A percentile compares a stretch with the other conserved stretches of the same genome.
Conservation (phyloP, 176 grass and related monocot genomes). For the Pharus latifolius region DNA sequence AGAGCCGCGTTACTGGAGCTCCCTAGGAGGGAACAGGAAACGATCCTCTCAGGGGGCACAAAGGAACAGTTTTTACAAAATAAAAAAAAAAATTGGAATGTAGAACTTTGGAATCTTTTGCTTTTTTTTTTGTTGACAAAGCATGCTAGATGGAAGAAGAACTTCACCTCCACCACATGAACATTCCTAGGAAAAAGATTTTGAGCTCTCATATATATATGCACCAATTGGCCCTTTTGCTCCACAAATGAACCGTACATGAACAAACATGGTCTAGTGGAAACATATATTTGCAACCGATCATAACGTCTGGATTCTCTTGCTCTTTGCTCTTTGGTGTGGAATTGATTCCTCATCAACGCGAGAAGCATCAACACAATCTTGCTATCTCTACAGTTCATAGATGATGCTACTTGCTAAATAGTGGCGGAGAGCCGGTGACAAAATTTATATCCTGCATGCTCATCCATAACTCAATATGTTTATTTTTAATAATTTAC, state of each 20-base stretch:
- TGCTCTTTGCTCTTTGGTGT: not conserved
- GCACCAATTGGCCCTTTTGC: constrained; percentile 8
- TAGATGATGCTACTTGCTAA: too few relatives aligned
- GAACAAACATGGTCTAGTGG: constrained; percentile 29
- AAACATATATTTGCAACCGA: constrained; percentile 22
- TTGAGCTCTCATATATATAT: too few relatives aligned
- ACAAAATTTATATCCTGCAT: too few relatives aligned
- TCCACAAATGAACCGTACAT: not conserved
- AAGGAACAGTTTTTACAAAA: constrained; percentile 20
- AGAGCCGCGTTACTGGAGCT: constrained; percentile 10
- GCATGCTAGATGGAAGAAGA: constrained; percentile 7
- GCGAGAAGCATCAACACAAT: constrained; percentile 3
- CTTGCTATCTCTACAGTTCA: constrained; percentile 9
- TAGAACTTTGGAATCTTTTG: constrained; percentile 10
- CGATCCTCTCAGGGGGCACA: constrained; percentile 13
- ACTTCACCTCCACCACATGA: constrained; percentile 42
- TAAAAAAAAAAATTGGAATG: constrained; percentile 29
- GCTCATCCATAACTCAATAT: too few relatives aligned
- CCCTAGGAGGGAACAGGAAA: constrained; percentile 36
- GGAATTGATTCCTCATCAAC: constrained; percentile 36
- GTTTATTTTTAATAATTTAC: too few relatives aligned
- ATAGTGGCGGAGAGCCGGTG: too few relatives aligned
- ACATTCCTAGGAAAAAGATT: not conserved
- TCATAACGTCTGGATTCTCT: not conserved
- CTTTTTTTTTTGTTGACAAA: constrained; percentile 8